Percentiles rank a stretch among this genome's conserved stretches.
phyloP scores from a whole-genome alignment of 306 rosid species.

The Citrullus mucosospermus region DNA sequence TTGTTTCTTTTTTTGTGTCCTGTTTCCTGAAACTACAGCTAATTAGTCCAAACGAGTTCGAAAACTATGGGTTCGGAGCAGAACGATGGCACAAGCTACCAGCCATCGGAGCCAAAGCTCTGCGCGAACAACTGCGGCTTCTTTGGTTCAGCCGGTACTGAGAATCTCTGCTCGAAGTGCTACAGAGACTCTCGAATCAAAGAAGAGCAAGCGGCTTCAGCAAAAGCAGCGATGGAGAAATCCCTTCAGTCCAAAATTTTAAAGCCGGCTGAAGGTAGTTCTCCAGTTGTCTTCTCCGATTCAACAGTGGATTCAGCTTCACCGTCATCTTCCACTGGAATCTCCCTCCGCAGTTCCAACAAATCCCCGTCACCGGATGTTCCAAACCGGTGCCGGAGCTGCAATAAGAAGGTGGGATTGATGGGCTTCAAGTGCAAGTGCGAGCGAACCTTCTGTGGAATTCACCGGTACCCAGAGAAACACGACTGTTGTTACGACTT shows the following conservation, averaged over 20 bases:
- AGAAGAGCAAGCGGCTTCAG: slow-evolving; percentile 23
- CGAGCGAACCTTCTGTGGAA: slow-evolving; percentile 35
- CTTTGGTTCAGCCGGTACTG: slow-evolving; percentile 33
- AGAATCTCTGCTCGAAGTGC: slow-evolving; percentile 54
- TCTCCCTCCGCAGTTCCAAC: background rate
- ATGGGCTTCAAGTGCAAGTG: slow-evolving; percentile 52
- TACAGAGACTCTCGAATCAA: slow-evolving; percentile 19
- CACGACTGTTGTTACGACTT: slow-evolving; percentile 39
- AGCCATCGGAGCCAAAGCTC: slow-evolving; percentile 35
- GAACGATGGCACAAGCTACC: slow-evolving; percentile 32
- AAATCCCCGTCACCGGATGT: slow-evolving; percentile 4
- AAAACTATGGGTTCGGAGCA: slow-evolving; percentile 37
- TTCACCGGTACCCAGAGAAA: slow-evolving; percentile 47
- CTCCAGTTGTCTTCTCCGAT: background rate
- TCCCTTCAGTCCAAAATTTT: slow-evolving; percentile 13
- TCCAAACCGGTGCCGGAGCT: slow-evolving; percentile 30
- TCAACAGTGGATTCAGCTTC: background rate
- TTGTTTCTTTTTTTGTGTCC: background rate
- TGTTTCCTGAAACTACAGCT: background rate
- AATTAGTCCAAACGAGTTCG: too few species aligned
- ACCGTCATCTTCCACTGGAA: background rate
- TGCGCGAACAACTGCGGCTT: slow-evolving; percentile 64
- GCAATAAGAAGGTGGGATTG: slow-evolving; percentile 39
- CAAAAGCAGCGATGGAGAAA: slow-evolving; percentile 32
- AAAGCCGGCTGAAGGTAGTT: background rate